Evolutionary conservation across 2,329 filamentous ascomycete genomes (phyloP), one percentile per base, ranked within the genome.

Genomic region (Raffaelea ambrosiae): DNA sequence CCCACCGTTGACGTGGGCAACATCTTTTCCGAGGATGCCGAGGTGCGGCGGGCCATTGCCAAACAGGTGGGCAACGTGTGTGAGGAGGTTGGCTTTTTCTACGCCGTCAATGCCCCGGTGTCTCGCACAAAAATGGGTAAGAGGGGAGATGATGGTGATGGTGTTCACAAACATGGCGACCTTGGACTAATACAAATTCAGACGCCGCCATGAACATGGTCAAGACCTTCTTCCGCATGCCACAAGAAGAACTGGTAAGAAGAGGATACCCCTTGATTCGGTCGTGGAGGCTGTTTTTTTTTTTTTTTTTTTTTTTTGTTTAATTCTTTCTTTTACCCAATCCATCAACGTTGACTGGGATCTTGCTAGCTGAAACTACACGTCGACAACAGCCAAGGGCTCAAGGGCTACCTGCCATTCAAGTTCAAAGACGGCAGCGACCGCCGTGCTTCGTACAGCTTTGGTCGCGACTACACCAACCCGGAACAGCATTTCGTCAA

Each of bases 341-440:
- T 29, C 14, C 14, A 5, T 9, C 14, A 3, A 11, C n/a, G 22
- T 33, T n/a, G 19, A 33, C 22, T n/a, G n/a, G n/a, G n/a, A n/a
- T n/a, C 8, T 44, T 9, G n/a, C n/a, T 22, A 44, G 42, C 26
- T 44, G 10, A 43, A 47, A 33, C 26, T 47, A 3, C 46, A 47
- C 29, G 46, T 47, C 29, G 46, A 47, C 40, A 47, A 47, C 31
- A 47, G 46, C 31, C 46, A 47, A 33, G 46, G 40, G 8, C 23
- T 47, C n/a, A 47, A 47, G 33, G 46, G 46, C 19, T 47, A 47
- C 33, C 46, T 47, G 5, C 46, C 46, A 5, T 47, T 47, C 26
- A 21, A 7, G 9, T 47, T 47, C 40, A 35, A 18, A 8, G 26
- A 44, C 19, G 42, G 42, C 26, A 44, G 42, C 26, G 10, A 21